Percentiles rank a stretch among this genome's conserved stretches.
These are phyloP conservation scores for Rhizopogon salebrosus DNA, from an alignment of 768 basidiomycete genomes.

Conservation along the genomic window DNA sequence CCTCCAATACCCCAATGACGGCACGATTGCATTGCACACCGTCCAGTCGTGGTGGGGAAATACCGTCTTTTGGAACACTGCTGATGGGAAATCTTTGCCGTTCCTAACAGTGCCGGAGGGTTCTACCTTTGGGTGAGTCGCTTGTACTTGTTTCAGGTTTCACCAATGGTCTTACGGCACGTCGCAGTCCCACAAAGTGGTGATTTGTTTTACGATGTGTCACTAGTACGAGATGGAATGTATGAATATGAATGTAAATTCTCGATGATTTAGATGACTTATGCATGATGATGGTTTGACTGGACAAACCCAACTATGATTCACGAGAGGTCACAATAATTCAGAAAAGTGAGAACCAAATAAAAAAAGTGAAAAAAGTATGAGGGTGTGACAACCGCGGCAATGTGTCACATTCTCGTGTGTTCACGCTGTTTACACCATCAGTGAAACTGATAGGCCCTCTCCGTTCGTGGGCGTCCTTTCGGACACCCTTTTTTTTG, in stretches of 20 bases:
- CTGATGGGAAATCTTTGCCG: conserved; percentile 16
- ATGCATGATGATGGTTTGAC: too few relatives aligned
- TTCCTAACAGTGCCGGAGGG: conserved; percentile 9
- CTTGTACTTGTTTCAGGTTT: not conserved
- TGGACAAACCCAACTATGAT: too few relatives aligned
- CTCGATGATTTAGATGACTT: not conserved
- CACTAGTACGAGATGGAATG: not conserved
- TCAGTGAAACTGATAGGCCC: not conserved
- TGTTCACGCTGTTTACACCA: not conserved
- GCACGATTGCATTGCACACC: conserved; percentile 48
- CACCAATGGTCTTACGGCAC: not conserved
- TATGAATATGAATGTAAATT: not conserved
- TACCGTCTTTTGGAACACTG: conserved; percentile 29
- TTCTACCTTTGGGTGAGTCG: conserved; percentile 24
- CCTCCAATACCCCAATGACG: conserved; percentile 62
- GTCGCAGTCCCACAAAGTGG: not conserved
- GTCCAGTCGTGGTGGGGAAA: conserved; percentile 75
- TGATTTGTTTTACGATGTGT: not conserved
- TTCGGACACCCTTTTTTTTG: not conserved
- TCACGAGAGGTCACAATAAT: too few relatives aligned
- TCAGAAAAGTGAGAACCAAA: too few relatives aligned
- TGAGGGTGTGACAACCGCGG: too few relatives aligned
- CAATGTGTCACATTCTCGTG: not conserved
- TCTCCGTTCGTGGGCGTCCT: not conserved
- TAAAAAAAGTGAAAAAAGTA: too few relatives aligned